Percentiles rank a stretch among this genome's conserved stretches.
These are phyloP conservation scores for Trebouxia gelatinosa DNA, from an alignment of 163 green algal species.

Conservation along the genomic window DNA sequence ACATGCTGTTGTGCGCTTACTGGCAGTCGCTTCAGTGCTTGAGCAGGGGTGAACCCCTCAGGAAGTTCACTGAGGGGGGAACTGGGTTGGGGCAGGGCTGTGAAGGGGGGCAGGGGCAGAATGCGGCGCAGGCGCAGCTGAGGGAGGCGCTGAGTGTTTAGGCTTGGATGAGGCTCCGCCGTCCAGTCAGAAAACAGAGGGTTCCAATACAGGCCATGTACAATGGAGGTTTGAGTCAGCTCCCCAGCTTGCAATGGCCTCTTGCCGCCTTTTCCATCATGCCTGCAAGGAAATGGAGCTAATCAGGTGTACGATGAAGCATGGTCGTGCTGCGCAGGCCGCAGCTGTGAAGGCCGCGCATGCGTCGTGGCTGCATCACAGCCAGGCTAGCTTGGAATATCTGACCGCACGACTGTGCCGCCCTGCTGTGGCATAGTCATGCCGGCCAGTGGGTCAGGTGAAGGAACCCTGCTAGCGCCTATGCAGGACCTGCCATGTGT, in stretches of 20 bases:
- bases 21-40: neutral
- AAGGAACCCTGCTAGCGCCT: no score
- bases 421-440: no score
- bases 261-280: neutral
- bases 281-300: neutral
- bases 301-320: no score
- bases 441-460: no score
- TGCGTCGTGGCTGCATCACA: no score
- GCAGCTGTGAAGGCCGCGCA: no score
- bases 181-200: no score
- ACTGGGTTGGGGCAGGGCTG: neutral
- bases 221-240: neutral
- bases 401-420: no score
- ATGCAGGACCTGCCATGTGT: no score
- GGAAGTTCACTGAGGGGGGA: neutral
- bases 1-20: neutral
- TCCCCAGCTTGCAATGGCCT: neutral
- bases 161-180: neutral
- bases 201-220: neutral
- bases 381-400: no score
- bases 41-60: neutral
- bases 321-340: no score
- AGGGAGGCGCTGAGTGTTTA: neutral
- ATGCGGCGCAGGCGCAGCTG: neutral
- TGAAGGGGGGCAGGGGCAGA: neutral